These are phyloP conservation scores for Cicer chorassanicum DNA, from an alignment of 306 rosid species.

Conservation along the genomic window DNA sequence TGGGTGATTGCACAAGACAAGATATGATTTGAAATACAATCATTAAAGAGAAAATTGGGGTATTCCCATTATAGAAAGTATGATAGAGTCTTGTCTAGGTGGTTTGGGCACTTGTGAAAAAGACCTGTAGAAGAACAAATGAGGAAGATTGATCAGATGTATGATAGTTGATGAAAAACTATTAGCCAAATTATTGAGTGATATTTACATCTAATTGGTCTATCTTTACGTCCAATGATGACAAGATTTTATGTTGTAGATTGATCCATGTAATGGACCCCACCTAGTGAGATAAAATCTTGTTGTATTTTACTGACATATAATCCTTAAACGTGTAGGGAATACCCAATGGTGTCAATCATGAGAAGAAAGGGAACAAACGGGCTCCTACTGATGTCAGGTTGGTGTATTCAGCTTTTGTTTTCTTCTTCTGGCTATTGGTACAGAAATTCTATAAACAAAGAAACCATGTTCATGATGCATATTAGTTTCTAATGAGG, in stretches of 20 bases:
- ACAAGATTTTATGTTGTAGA: background rate
- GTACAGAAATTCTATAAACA: background rate
- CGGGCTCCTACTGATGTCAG: slow-evolving; percentile 74
- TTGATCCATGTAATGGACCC: background rate
- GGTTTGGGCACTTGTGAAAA: background rate
- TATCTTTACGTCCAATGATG: background rate
- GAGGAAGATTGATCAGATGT: background rate
- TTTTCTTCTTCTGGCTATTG: background rate
- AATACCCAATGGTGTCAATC: slow-evolving; percentile 71
- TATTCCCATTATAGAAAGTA: background rate
- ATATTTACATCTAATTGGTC: background rate
- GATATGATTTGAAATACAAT: slow-evolving; percentile 6
- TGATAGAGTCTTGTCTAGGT: background rate
- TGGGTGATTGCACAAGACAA: slow-evolving; percentile 8
- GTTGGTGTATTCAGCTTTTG: slow-evolving; percentile 49
- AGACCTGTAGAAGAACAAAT: background rate
- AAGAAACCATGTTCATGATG: background rate
- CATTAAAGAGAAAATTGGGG: background rate
- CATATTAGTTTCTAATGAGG: background rate
- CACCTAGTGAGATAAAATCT: background rate
- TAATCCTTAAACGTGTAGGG: slow-evolving; percentile 56
- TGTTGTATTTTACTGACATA: slow-evolving; percentile 6
- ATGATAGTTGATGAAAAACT: background rate
- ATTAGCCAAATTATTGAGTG: background rate
- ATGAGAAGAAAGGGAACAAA: slow-evolving; percentile 88